Evolutionary conservation across 768 basidiomycete species (phyloP), one percentile per base, ranked within the genome.

Genomic region (Chiua virens): DNA sequence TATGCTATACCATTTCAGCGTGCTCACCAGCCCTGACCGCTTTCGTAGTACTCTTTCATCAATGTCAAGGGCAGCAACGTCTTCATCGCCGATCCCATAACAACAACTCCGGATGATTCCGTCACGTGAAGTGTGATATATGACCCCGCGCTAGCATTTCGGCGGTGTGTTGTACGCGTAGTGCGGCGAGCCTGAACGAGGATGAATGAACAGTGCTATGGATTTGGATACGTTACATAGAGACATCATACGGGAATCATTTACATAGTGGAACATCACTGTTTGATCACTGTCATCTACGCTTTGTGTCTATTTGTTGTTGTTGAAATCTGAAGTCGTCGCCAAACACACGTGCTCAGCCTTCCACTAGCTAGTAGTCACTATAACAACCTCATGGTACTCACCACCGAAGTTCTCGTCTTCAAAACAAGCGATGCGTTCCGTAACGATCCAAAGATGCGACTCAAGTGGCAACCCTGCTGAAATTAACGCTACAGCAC

Each of bases 21-120:
- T 28, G 11, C 5, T 47, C n/a, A 22, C 11, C 18, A 17, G 35
- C 43, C n/a, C 36, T 59, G 38, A 61, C 42, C 20, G 5, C 27
- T 9, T 48, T 39, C 20, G 8, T 45, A 79, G 77, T 81, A 80
- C 56, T 81, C 80, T 10, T 81, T 81, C 70, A 60, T 81, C 51
- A 81, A 81, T 53, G 61, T 74, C 61, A 77, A 74, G 45, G 80
- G 80, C 47, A 57, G 67, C 52, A 81, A 79, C 54, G 55, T 73
- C 52, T 81, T 81, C 62, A 73, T 79, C 28, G 45, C 54, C 5
- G 68, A 70, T 44, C 58, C 64, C 1, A 40, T 40, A 17, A 32
- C 38, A 5, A 2, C 23, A 17, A 23, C 27, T 30, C 42, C 49
- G 1, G 50, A 61, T 8, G 37, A 38, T 8, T 41, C 55, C 15